A percentile compares a stretch with the other conserved stretches of the same genome.
These are phyloP conservation scores for Phoenix dactylifera DNA, from an alignment of 176 grass and related monocot genomes.

Conservation along the genomic window DNA sequence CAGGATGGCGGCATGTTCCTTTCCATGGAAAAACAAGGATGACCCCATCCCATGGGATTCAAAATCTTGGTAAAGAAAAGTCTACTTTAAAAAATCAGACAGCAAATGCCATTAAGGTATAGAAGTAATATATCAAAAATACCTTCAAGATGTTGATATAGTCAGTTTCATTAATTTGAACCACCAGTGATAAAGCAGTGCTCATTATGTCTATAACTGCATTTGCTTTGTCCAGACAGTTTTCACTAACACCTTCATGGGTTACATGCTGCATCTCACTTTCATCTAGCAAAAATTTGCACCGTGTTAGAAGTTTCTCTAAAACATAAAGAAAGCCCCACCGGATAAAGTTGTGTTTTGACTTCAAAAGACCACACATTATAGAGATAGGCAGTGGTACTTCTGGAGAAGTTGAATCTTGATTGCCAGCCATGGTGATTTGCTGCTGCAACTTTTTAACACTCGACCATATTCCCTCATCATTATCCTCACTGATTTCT, in stretches of 20 bases:
- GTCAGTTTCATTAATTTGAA: conserved; percentile 91
- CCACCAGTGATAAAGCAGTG: conserved; percentile 68
- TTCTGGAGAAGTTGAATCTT: conserved; percentile 58
- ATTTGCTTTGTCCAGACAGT: conserved; percentile 63
- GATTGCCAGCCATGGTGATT: conserved; percentile 70
- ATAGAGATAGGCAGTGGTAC: conserved; percentile 77
- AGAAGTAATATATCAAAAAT: background rate
- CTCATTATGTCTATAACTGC: conserved; percentile 92
- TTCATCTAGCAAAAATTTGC: conserved; percentile 95
- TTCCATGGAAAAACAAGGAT: too few relatives aligned
- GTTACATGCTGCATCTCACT: conserved; percentile 48
- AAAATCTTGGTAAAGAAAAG: too few relatives aligned
- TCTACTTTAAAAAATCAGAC: too few relatives aligned
- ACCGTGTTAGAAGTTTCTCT: conserved; percentile 86
- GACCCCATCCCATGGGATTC: too few relatives aligned
- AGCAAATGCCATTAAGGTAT: too few relatives aligned
- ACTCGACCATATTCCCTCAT: conserved; percentile 67
- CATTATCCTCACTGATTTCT: conserved; percentile 74
- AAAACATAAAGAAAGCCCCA: conserved; percentile 93
- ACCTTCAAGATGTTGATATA: conserved; percentile 99
- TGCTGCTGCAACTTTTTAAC: conserved; percentile 70
- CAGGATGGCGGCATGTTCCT: too few relatives aligned
- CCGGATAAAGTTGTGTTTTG: conserved; percentile 90
- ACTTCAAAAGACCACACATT: conserved; percentile 89
- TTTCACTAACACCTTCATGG: conserved; percentile 30